A percentile compares a stretch with the other conserved stretches of the same genome.
Conservation (phyloP, 352 stramenopile genomes). For the Phytophthora fragariae region DNA sequence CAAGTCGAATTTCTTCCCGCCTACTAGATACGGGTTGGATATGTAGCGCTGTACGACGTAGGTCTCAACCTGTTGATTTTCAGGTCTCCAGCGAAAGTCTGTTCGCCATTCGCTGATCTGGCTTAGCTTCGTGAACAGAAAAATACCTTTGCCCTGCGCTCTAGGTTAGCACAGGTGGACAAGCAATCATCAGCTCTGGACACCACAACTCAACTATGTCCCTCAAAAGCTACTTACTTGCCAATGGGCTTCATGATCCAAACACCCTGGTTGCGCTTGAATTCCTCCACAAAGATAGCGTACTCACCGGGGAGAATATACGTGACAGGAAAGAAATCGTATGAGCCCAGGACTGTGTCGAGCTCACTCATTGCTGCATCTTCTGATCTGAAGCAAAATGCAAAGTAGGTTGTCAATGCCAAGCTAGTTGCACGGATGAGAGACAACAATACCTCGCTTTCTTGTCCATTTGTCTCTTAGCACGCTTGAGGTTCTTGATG, state of each 20-base stretch:
- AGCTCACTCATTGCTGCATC: constrained; percentile 38
- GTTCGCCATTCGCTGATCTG: constrained; percentile 95
- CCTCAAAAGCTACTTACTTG: constrained; percentile 47
- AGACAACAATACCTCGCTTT: constrained; percentile 58
- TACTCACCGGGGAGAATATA: constrained; percentile 96
- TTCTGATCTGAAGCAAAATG: constrained; percentile 44
- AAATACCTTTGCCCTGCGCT: constrained; percentile 93
- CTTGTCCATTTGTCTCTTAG: constrained; percentile 84
- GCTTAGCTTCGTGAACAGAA: constrained; percentile 94
- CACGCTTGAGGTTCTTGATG: constrained; percentile 96
- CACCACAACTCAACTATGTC: constrained; percentile 15
- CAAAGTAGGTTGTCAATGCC: background rate
- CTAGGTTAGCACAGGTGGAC: constrained; percentile 24
- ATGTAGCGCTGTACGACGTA: constrained; percentile 97
- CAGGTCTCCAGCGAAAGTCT: constrained; percentile 82
- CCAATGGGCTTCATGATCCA: constrained; percentile 98
- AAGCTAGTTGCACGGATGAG: background rate
- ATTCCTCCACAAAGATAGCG: constrained; percentile 95
- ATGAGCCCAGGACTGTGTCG: constrained; percentile 53
- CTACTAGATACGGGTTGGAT: constrained; percentile 93
- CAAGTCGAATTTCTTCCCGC: constrained; percentile 96
- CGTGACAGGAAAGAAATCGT: constrained; percentile 93
- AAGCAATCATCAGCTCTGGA: background rate
- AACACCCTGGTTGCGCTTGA: constrained; percentile 90
- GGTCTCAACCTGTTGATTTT: constrained; percentile 88